Evolutionary conservation across 73 alveolate genomes (phyloP), one percentile per base, ranked within the genome.

Genomic region (Paramecium pentaurelia): DNA sequence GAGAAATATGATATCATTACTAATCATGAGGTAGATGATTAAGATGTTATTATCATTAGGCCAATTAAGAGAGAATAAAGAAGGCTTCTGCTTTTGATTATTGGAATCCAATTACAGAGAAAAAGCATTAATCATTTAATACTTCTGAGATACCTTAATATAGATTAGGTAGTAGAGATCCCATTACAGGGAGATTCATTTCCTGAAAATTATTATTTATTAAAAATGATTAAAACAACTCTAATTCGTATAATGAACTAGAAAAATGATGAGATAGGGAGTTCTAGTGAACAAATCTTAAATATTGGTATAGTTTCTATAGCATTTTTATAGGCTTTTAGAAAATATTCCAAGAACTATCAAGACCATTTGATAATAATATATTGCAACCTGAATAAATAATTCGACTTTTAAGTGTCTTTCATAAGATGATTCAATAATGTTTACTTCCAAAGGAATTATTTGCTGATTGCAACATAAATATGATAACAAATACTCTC

Each of bases 81-180:
- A 42, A 42, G 38, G 77, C 91, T 44, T 20, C 71, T 18, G 71
- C 71, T 40, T 80, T 80, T 47, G 91, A 80, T 22, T 80, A 80
- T 44, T 80, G 91, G 91, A 42, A 42, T 28, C 91, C 91, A 20
- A 47, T 30, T 27, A 1, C 77, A 22, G 75, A 47, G 34, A 80
- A 45, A 22, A 80, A 49, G 27, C 71, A 42, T 80, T 30, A 28
- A 20, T 80, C 91, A 8, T 45, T 45, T 47, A 49, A 80, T 80
- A 27, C 27, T 32, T 32, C 91, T 18, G 77, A 80, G 18, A 47
- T 80, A 8, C 91, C 91, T 14, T 22, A 80, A 25, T 40, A 73
- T 73, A 80, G 73, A 45, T n/a, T 80, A 45, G 87, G 87, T 16
- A 45, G 91, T 18, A 40, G 91, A 20, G 91, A 80, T 80, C 71